phyloP scores from a whole-genome alignment of 805 yeast species.

The Yamadazyma endophytica region DNA sequence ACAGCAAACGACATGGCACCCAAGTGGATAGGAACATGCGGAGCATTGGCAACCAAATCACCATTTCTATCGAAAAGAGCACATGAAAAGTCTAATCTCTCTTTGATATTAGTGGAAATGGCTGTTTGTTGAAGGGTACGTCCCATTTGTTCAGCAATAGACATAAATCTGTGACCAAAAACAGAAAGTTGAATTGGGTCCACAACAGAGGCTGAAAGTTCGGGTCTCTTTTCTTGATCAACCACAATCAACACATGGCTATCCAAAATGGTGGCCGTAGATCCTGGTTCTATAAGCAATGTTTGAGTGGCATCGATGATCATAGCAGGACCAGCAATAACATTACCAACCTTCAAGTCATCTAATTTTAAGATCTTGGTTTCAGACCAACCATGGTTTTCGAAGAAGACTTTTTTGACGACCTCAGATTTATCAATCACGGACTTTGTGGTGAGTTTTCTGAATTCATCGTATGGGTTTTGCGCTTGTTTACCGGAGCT shows the following conservation, averaged over 20 bases:
- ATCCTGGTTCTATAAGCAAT: conserved; percentile 27
- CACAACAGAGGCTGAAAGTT: conserved; percentile 21
- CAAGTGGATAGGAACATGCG: conserved; percentile 43
- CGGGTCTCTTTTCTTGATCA: conserved; percentile 17
- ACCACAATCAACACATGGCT: conserved; percentile 29
- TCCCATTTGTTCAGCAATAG: conserved; percentile 42
- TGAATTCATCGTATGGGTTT: conserved; percentile 45
- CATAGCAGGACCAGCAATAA: conserved; percentile 26
- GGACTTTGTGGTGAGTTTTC: conserved; percentile 1
- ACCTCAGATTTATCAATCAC: background rate
- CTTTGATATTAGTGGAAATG: conserved; percentile 43
- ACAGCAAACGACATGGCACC: conserved; percentile 48
- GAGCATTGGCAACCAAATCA: conserved; percentile 45
- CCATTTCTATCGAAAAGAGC: conserved; percentile 40
- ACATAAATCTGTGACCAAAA: conserved; percentile 39
- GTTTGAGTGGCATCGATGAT: conserved; percentile 34
- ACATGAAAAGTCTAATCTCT: conserved; percentile 43
- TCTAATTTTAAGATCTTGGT: conserved; percentile 20
- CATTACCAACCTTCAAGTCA: conserved; percentile 17
- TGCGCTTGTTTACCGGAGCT: conserved; percentile 45
- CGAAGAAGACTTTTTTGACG: conserved; percentile 21
- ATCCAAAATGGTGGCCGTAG: conserved; percentile 24
- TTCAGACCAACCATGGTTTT: conserved; percentile 25
- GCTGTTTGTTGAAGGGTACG: conserved; percentile 42
- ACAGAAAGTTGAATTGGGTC: conserved; percentile 38